Conservation (phyloP, 73 alveolate genomes). For the Tetrahymena borealis region DNA sequence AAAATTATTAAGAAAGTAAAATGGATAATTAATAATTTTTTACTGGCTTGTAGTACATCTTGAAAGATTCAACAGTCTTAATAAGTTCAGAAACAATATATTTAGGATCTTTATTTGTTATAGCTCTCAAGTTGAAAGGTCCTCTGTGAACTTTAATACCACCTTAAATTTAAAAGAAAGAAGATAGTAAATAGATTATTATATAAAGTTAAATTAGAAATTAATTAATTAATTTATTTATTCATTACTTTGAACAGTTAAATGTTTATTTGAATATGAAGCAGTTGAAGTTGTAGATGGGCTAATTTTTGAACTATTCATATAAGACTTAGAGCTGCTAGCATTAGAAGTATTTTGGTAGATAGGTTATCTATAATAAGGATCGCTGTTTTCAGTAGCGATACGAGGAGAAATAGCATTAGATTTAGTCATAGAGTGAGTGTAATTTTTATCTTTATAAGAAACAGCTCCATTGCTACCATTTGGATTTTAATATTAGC, state of each 20-base stretch:
- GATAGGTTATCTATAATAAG: not conserved
- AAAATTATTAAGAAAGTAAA: not conserved
- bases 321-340: not conserved
- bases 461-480: not conserved
- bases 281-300: not conserved
- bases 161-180: too few relatives aligned
- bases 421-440: not conserved
- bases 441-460: not conserved
- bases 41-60: not conserved
- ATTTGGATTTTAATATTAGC: not conserved
- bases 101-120: conserved; percentile 33
- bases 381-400: not conserved
- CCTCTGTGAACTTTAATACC: conserved; percentile 29
- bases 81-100: conserved; percentile 1
- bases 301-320: not conserved
- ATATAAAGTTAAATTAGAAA: not conserved
- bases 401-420: not conserved
- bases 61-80: not conserved
- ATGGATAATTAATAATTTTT: not conserved
- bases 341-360: not conserved
- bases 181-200: too few relatives aligned
- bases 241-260: not conserved
- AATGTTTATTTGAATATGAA: not conserved
- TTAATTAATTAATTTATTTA: not conserved
- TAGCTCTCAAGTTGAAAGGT: conserved; percentile 20